Conservation (phyloP, 441 rosid genomes). For the Lepidium campestre region DNA sequence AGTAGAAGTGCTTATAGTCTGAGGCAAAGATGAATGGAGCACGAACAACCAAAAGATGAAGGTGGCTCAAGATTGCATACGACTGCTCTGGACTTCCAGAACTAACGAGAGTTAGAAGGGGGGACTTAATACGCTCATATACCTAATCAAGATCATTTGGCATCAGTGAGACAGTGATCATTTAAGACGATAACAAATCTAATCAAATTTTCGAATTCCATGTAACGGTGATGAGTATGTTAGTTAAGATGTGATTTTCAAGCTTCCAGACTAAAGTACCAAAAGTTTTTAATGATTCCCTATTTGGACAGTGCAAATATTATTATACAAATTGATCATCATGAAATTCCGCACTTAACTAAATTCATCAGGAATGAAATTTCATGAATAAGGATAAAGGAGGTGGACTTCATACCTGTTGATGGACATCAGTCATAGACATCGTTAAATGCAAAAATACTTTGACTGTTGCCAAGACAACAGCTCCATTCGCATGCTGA, state of each 20-base stretch:
- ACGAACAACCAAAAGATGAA: slow-evolving; percentile 93
- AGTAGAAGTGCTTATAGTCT: slow-evolving; percentile 90
- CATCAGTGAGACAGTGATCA: slow-evolving; percentile 19
- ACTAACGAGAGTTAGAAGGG: slow-evolving; percentile 89
- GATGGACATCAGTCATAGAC: slow-evolving; percentile 96
- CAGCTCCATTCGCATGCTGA: slow-evolving; percentile 99
- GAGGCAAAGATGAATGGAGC: slow-evolving; percentile 83
- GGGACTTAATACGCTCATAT: slow-evolving; percentile 96
- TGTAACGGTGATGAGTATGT: not conserved
- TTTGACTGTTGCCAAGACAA: slow-evolving; percentile 85
- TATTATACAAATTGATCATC: not conserved
- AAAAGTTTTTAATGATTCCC: not conserved
- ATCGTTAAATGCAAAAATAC: slow-evolving; percentile 82
- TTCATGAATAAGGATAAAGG: not conserved
- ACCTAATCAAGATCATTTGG: slow-evolving; percentile 47
- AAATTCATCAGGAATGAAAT: not conserved
- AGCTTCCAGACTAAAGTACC: not conserved
- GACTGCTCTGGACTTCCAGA: slow-evolving; percentile 99
- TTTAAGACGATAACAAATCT: not conserved
- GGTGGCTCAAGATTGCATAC: slow-evolving; percentile 87
- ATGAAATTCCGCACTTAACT: not conserved
- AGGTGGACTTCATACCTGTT: slow-evolving; percentile 52
- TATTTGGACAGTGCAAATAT: not conserved
- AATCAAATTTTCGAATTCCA: not conserved
- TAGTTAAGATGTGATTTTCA: not conserved